Conservation (phyloP, 495 filamentous ascomycete species). For the Jackrogersella minutella region DNA sequence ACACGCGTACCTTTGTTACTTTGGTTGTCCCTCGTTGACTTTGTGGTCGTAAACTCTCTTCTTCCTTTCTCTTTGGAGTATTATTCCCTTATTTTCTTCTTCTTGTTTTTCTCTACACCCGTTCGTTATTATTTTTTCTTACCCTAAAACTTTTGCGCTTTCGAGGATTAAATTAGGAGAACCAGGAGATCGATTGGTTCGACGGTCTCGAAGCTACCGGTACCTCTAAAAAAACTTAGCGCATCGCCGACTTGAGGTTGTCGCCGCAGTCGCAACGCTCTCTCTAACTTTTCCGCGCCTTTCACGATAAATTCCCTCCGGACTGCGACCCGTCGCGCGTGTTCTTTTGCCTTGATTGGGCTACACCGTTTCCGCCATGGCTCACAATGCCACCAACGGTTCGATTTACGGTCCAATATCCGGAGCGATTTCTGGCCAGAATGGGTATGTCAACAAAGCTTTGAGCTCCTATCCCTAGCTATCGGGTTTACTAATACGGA, state of each 20-base stretch:
- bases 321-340: slow-evolving; percentile 28
- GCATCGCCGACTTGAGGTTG: slow-evolving; percentile 19
- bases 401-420: slow-evolving; percentile 26
- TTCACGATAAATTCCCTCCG: slow-evolving; percentile 1
- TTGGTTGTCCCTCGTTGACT: slow-evolving; percentile 33
- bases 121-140: slow-evolving; percentile 1
- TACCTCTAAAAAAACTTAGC: slow-evolving; percentile 2
- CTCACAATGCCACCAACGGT: slow-evolving; percentile 42
- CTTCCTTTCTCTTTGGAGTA: slow-evolving; percentile 17
- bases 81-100: slow-evolving; percentile 10
- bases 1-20: slow-evolving; percentile 31
- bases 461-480: slow-evolving; percentile 23
- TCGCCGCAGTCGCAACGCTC: slow-evolving; percentile 30
- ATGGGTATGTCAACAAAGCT: slow-evolving; percentile 29
- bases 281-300: slow-evolving; percentile 9
- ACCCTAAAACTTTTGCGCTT: slow-evolving; percentile 1
- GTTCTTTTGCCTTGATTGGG: slow-evolving; percentile 29
- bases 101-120: slow-evolving; percentile 14
- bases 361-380: slow-evolving; percentile 33
- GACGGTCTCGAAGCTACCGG: slow-evolving; percentile 26
- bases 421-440: slow-evolving; percentile 12
- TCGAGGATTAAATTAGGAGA: slow-evolving; percentile 1
- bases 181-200: slow-evolving; percentile 9
- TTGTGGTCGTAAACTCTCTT: slow-evolving; percentile 11
- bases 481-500: slow-evolving; percentile 22